A percentile compares a stretch with the other conserved stretches of the same genome.
phyloP scores from a whole-genome alignment of 2,329 filamentous ascomycete species.

The Magnaporthales sp. region DNA sequence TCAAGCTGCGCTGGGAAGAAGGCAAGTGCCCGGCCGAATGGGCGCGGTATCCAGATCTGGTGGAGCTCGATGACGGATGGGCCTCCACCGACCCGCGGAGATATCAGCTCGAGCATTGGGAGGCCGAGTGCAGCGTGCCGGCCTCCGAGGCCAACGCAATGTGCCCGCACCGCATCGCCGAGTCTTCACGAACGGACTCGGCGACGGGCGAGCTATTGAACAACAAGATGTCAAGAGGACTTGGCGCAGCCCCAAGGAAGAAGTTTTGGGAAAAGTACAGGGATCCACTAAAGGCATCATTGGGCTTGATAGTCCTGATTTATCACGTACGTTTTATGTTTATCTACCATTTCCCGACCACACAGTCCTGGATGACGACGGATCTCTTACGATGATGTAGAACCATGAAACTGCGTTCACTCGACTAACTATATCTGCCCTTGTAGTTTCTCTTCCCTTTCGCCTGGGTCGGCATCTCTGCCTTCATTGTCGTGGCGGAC shows the following conservation, averaged over 20 bases:
- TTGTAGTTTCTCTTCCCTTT: conserved; percentile 5
- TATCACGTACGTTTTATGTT: background rate
- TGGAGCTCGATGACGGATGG: conserved; percentile 6
- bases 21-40: background rate
- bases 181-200: background rate
- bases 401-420: background rate
- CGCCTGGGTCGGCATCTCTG: conserved; percentile 4
- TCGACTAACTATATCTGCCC: background rate
- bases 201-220: background rate
- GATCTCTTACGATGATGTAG: too few relatives aligned
- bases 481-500: conserved; percentile 6
- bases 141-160: background rate
- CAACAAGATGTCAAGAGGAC: background rate
- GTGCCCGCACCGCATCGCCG: conserved; percentile 5
- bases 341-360: background rate
- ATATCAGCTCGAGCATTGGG: conserved; percentile 6
- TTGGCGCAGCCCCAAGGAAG: background rate
- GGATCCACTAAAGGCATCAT: background rate
- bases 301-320: background rate
- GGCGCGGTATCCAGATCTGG: conserved; percentile 3
- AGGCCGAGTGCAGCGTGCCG: background rate
- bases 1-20: conserved; percentile 6
- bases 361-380: too few relatives aligned
- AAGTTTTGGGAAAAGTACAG: conserved; percentile 2
- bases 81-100: conserved; percentile 5